A percentile compares a stretch with the other conserved stretches of the same genome.
Evolutionary conservation across 257 asterid species (phyloP).

Genomic region (Knoxia roxburghii): DNA sequence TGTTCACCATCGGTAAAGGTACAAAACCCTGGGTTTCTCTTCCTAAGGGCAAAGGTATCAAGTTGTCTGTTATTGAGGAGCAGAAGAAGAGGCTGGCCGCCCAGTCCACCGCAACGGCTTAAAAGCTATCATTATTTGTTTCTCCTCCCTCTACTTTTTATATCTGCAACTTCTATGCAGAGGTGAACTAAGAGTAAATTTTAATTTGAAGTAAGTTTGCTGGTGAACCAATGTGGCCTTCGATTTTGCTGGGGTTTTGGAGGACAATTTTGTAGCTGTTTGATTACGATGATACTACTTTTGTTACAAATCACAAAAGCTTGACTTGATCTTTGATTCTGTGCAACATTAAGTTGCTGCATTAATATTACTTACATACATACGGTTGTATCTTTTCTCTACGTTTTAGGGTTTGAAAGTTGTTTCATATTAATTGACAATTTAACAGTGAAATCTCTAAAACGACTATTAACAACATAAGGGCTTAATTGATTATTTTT

Average conservation of each 20-base stretch:
- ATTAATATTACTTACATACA: too few relatives aligned
- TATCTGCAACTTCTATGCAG: not conserved
- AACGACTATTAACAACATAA: too few relatives aligned
- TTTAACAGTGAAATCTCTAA: too few relatives aligned
- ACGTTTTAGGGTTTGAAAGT: too few relatives aligned
- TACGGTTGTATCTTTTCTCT: too few relatives aligned
- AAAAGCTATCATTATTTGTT: not conserved
- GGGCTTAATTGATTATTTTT: too few relatives aligned
- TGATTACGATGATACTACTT: not conserved
- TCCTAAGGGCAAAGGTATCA: slow-evolving; percentile 74
- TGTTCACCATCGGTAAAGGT: slow-evolving; percentile 63
- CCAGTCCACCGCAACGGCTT: slow-evolving; percentile 44
- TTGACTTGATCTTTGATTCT: too few relatives aligned
- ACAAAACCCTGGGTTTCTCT: slow-evolving; percentile 72
- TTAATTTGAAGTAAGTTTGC: not conserved
- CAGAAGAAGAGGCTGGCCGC: slow-evolving; percentile 60
- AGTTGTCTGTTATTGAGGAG: slow-evolving; percentile 62
- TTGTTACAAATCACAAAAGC: too few relatives aligned
- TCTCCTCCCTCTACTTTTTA: not conserved
- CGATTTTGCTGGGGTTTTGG: not conserved
- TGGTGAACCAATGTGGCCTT: not conserved
- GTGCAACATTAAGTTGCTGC: too few relatives aligned
- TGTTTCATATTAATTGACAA: too few relatives aligned
- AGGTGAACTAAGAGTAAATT: not conserved
- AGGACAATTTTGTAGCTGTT: not conserved